Percentiles rank a stretch among this genome's conserved stretches.
Conservation (phyloP, 176 grass and related monocot genomes). For the Echinochloa phyllopogon region DNA sequence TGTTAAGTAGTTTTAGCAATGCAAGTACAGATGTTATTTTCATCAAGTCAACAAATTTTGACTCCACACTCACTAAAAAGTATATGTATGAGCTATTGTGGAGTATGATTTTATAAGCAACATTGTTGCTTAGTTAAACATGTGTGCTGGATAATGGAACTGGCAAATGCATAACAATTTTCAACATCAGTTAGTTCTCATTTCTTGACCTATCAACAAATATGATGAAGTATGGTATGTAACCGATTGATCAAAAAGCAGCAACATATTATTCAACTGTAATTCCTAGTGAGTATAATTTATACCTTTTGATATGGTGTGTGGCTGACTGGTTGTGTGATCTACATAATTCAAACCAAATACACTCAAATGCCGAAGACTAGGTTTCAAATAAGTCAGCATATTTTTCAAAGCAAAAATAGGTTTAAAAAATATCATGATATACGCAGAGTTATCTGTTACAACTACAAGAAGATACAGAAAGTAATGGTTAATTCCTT, state of each 20-base stretch:
- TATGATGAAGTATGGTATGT: conserved; percentile 12
- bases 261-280: background rate
- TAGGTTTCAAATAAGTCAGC: background rate
- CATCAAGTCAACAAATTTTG: background rate
- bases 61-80: conserved; percentile 13
- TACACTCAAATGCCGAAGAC: background rate
- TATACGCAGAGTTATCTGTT: background rate
- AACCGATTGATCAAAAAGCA: background rate
- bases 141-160: background rate
- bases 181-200: conserved; percentile 9
- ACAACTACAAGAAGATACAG: background rate
- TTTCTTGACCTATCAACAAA: conserved; percentile 9
- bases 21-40: background rate
- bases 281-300: conserved; percentile 23
- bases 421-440: background rate
- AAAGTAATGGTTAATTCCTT: background rate
- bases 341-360: background rate
- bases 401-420: background rate
- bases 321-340: background rate
- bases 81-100: background rate
- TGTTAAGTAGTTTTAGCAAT: conserved; percentile 9
- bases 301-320: background rate
- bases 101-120: conserved; percentile 11
- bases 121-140: background rate
- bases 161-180: background rate